phyloP scores from a whole-genome alignment of 208 protist species.

The Wallacemonas collosoma region DNA sequence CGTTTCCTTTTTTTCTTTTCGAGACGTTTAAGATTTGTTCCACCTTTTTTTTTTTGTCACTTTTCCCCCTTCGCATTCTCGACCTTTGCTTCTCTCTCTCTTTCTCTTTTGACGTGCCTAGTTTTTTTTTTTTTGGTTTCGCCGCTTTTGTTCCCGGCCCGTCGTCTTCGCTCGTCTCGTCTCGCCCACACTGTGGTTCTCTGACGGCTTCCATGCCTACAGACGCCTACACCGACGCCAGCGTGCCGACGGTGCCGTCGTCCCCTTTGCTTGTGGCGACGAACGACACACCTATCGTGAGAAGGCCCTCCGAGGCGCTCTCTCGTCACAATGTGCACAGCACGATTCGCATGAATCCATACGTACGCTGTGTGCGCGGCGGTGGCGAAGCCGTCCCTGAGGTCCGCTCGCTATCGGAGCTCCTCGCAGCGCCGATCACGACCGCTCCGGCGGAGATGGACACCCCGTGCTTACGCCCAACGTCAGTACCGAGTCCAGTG shows the following conservation, averaged over 20 bases:
- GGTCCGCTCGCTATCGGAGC: constrained; percentile 52
- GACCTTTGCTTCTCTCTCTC: neutral
- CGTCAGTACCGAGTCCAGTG: constrained; percentile 18
- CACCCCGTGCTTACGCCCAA: constrained; percentile 44
- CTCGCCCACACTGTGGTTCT: neutral
- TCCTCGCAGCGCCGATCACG: constrained; percentile 28
- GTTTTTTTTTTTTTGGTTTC: constrained; percentile 14
- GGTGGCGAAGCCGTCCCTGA: constrained; percentile 34
- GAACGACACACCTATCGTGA: neutral
- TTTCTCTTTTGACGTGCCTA: constrained; percentile 6
- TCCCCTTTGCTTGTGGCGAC: neutral
- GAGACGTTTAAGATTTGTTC: neutral
- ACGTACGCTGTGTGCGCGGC: constrained; percentile 58
- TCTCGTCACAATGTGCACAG: constrained; percentile 6
- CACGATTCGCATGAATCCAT: constrained; percentile 55
- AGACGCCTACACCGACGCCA: no score
- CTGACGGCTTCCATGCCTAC: no score
- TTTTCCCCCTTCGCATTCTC: no score
- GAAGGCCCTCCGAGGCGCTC: neutral
- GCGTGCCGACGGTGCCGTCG: no score
- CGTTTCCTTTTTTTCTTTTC: constrained; percentile 17
- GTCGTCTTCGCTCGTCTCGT: constrained; percentile 1
- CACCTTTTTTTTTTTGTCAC: neutral
- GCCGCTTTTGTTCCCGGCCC: constrained; percentile 14
- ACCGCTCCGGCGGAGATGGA: constrained; percentile 43